These are phyloP conservation scores for Rhizomucor pusillus DNA, from an alignment of 371 early-diverging fungal genomes.

Conservation along the genomic window DNA sequence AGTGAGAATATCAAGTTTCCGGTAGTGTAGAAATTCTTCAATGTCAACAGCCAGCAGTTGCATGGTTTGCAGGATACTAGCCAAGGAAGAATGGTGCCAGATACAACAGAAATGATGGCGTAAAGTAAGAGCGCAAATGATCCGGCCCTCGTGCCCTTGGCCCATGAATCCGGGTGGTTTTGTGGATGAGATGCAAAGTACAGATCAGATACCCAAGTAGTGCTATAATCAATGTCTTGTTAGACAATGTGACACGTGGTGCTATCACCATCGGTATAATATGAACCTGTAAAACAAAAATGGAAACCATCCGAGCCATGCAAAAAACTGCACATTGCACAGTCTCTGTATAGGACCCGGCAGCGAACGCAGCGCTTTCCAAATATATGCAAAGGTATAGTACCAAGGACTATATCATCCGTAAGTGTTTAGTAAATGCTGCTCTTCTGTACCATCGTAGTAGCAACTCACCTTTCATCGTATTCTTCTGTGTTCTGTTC, in stretches of 20 bases:
- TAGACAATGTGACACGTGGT: too few relatives aligned
- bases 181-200: slow-evolving; percentile 22
- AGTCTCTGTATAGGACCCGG: slow-evolving; percentile 54
- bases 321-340: slow-evolving; percentile 70
- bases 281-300: slow-evolving; percentile 44
- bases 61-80: slow-evolving; percentile 22
- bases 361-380: slow-evolving; percentile 39
- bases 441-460: not conserved
- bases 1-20: slow-evolving; percentile 46
- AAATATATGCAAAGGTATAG: slow-evolving; percentile 37
- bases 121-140: slow-evolving; percentile 58
- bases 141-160: slow-evolving; percentile 51
- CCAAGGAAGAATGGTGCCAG: slow-evolving; percentile 49
- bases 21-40: slow-evolving; percentile 48
- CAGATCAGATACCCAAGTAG: slow-evolving; percentile 45
- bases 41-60: slow-evolving; percentile 24
- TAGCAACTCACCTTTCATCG: not conserved
- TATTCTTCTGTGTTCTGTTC: slow-evolving; percentile 16
- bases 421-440: too few relatives aligned
- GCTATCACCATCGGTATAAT: not conserved
- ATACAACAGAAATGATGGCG: slow-evolving; percentile 55
- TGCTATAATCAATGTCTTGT: slow-evolving; percentile 8
- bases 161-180: slow-evolving; percentile 18
- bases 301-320: slow-evolving; percentile 79
- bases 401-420: slow-evolving; percentile 27